Evolutionary conservation across 202 grass and related monocot genomes (phyloP), one percentile per base, ranked within the genome.

Genomic region (Musa balbisiana): DNA sequence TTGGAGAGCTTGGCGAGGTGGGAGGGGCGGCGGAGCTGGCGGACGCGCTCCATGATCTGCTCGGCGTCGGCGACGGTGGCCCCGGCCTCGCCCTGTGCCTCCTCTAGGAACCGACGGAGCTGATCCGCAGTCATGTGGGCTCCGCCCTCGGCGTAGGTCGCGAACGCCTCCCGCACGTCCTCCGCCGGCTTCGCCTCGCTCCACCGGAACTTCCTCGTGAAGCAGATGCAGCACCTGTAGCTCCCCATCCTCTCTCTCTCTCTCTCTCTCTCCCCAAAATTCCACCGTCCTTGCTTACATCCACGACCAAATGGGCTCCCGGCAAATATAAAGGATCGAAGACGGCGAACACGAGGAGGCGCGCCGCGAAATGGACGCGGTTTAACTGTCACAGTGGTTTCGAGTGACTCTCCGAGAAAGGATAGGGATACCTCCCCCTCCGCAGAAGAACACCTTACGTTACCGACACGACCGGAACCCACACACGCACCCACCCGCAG

Each of bases 141-240:
- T 19, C 70, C 75, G 23, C 73, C 58, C 1, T 75, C 52, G 12
- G 59, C 51, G 21, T 62, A 55, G 1, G 83, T 19, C 17, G 63
- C 77, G 80, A 92, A 80, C 11, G 76, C 87, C 49, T 62, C 82
- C 60, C 78, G 83, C 79, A 93, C 86, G 49, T 98, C 94, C 14
- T 87, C 84, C 15, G 90, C 84, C 55, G 90, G 88, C 79, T 86
- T 83, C 1, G 85, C 82, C 74, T 89, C 94, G 11, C 73, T 85
- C 55, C 83, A 84, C 11, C 84, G 91, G 88, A 98, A 98, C 91
- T 93, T 93, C 71, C 88, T 83, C 17, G 88, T 91, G 87, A 98
- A 98, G 85, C 83, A 93, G 76, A 98, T 84, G 55, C 90, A 93
- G 80, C 82, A 89, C 74, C 69, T 83, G 87, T 87, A 87, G 74